Evolutionary conservation across 305 asterid genomes (phyloP).

Genomic region (Caryopteris hybrid): DNA sequence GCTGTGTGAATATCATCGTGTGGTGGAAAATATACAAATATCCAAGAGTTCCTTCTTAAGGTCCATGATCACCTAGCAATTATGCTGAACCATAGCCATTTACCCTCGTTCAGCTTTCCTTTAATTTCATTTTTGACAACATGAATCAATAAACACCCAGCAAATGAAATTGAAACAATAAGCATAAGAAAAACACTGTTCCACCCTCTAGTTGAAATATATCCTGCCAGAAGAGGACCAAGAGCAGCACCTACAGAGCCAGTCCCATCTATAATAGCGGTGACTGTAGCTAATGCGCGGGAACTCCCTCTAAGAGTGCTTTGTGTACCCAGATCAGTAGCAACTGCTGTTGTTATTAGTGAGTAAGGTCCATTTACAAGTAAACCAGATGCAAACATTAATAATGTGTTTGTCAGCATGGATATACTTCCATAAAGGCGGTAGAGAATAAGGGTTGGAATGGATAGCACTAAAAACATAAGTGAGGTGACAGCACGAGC

Average conservation of each 20-base stretch:
- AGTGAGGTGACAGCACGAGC: constrained; percentile 85
- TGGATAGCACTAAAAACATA: constrained; percentile 54
- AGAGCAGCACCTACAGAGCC: constrained; percentile 94
- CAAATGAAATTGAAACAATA: constrained; percentile 47
- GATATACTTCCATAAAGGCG: constrained; percentile 79
- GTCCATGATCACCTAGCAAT: constrained; percentile 12
- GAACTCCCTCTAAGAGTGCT: constrained; percentile 55
- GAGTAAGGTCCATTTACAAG: constrained; percentile 91
- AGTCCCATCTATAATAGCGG: constrained; percentile 94
- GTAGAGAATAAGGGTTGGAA: constrained; percentile 68
- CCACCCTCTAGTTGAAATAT: constrained; percentile 93
- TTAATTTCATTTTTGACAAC: constrained; percentile 63
- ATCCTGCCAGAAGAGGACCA: constrained; percentile 95
- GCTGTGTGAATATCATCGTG: background rate
- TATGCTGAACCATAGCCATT: constrained; percentile 60
- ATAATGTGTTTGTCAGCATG: constrained; percentile 42
- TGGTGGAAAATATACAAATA: background rate
- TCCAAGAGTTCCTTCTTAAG: background rate
- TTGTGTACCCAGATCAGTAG: constrained; percentile 94
- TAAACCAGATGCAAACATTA: constrained; percentile 76
- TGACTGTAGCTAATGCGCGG: constrained; percentile 82
- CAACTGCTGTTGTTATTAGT: constrained; percentile 92
- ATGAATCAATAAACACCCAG: constrained; percentile 53
- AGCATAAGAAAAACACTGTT: constrained; percentile 82
- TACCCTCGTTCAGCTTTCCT: constrained; percentile 63